Evolutionary conservation across 78 protist species (phyloP), one percentile per base, ranked within the genome.

Genomic region (Dictyostelium citrinum): DNA sequence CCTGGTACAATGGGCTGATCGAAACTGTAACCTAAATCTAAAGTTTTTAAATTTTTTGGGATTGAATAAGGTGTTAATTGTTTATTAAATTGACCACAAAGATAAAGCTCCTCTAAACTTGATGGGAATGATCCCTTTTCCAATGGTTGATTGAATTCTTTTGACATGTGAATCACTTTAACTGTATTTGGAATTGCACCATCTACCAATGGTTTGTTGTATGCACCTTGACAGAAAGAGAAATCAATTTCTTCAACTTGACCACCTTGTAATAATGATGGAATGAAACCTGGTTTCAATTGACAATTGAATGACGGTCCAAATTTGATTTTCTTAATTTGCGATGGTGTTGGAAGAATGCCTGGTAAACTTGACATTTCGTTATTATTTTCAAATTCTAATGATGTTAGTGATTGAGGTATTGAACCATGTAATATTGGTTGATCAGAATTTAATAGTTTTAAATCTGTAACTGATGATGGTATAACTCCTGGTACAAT

Each of bases 401-500:
- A 70, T 3, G 33, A 31, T 1, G 5, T 16, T 33, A 70, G 0
- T 14, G 41, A 31, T 4, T 27, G 7, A 33, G 77, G 77, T 33
- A 70, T 70, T 33, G 77, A 70, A 16, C 43, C 43, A 33, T 33
- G 35, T 33, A 70, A 6, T 5, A 70, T 31, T 70, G n/a, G 77
- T 70, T 31, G 37, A 2, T 70, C 43, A 17, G 41, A 70, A 33
- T 27, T 33, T 0, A 31, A 33, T 12, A 70, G 6, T 16, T 70
- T 70, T 70, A 70, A 70, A 70, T 70, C 77, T 0, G 8, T 33
- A 12, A 70, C 77, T 0, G 77, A 70, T 31, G 37, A 14, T 33
- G 77, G 77, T 17, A 70, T 70, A 33, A 70, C 77, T 16, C 77
- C 77, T 12, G 77, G 77, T 70, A 70, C n/a, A 10, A 70, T 29